Conservation (phyloP, 169 alveolate genomes). For the Plasmodium berghei region DNA sequence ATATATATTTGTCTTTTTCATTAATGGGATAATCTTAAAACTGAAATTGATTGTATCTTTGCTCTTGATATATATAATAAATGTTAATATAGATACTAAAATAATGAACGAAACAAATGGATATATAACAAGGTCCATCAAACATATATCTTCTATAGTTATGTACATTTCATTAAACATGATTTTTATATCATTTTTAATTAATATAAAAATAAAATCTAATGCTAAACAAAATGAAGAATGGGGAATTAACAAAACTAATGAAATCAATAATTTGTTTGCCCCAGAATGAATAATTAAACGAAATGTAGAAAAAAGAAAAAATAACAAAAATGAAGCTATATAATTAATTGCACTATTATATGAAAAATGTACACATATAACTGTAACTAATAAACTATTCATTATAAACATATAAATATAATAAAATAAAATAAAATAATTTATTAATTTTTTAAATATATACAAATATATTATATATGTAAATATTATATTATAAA, state of each 20-base stretch:
- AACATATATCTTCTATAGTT: constrained; percentile 26
- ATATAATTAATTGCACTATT: constrained; percentile 63
- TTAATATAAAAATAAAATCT: constrained; percentile 54
- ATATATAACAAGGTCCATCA: constrained; percentile 36
- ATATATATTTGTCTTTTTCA: background rate
- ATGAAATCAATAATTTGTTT: background rate
- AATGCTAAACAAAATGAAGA: constrained; percentile 55
- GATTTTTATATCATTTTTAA: constrained; percentile 43
- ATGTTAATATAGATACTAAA: constrained; percentile 12
- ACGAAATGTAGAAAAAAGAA: constrained; percentile 58
- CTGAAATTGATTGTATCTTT: background rate
- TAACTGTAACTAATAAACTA: constrained; percentile 56
- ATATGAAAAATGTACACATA: constrained; percentile 59
- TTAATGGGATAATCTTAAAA: too few species aligned
- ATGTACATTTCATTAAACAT: constrained; percentile 18
- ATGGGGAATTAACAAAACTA: constrained; percentile 57
- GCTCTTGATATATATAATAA: constrained; percentile 25
- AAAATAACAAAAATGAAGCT: constrained; percentile 49
- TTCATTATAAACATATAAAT: constrained; percentile 38
- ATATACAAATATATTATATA: constrained; percentile 30
- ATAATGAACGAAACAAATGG: constrained; percentile 31
- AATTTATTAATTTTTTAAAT: constrained; percentile 18
- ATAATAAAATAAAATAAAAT: constrained; percentile 16
- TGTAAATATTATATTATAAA: constrained; percentile 45
- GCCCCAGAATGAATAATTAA: constrained; percentile 62